These are phyloP conservation scores for Lasiosphaeria ovina DNA, from an alignment of 495 filamentous ascomycete genomes.

Conservation along the genomic window DNA sequence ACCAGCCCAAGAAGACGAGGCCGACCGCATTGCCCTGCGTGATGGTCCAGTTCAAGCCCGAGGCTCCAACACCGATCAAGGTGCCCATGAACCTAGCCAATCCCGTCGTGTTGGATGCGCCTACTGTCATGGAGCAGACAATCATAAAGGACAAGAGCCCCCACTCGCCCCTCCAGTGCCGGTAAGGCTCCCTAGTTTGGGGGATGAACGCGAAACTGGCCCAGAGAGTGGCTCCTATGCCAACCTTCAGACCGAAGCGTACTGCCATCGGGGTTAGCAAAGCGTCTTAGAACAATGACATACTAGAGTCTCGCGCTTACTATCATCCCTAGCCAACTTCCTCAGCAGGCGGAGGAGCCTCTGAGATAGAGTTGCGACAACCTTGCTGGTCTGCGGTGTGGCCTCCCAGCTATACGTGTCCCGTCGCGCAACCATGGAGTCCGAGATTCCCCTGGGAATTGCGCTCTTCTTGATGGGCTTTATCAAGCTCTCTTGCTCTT, in stretches of 20 bases:
- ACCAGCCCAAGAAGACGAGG: constrained; percentile 74
- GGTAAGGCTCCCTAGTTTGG: constrained; percentile 72
- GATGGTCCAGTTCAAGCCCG: constrained; percentile 72
- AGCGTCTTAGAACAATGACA: background rate
- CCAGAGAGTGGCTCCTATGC: constrained; percentile 80
- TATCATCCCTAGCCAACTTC: constrained; percentile 50
- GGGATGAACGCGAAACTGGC: constrained; percentile 83
- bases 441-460: constrained; percentile 47
- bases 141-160: constrained; percentile 96
- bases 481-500: constrained; percentile 39
- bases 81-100: constrained; percentile 86
- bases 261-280: constrained; percentile 40
- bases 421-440: constrained; percentile 41
- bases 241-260: constrained; percentile 86
- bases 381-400: constrained; percentile 33
- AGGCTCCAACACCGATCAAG: constrained; percentile 71
- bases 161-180: constrained; percentile 95
- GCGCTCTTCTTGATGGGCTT: constrained; percentile 45
- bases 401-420: constrained; percentile 44
- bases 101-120: constrained; percentile 89
- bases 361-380: constrained; percentile 39
- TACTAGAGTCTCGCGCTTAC: constrained; percentile 28
- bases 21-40: constrained; percentile 68
- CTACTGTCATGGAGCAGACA: constrained; percentile 96
- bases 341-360: constrained; percentile 37